phyloP scores from a whole-genome alignment of 2,329 filamentous ascomycete genomes.

The Epichloe glyceriae region DNA sequence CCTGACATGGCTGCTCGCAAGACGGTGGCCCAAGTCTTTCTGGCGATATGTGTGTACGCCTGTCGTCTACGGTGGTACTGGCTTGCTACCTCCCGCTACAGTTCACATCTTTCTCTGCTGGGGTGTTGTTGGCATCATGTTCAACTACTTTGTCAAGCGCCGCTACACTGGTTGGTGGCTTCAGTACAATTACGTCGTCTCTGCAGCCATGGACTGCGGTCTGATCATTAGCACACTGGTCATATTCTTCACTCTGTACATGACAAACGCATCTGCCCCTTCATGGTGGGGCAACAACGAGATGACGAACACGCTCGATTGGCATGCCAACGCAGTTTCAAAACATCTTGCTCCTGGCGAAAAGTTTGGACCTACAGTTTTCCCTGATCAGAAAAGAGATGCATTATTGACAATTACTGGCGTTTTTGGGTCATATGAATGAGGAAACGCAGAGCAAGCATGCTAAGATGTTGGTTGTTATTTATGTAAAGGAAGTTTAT shows the following conservation, averaged over 20 bases:
- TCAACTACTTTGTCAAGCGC: conserved; percentile 55
- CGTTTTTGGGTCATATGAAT: conserved; percentile 2
- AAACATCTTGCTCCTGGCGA: conserved; percentile 27
- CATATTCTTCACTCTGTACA: conserved; percentile 55
- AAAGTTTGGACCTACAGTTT: conserved; percentile 34
- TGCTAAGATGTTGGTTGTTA: not conserved
- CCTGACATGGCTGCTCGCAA: conserved; percentile 48
- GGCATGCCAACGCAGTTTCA: conserved; percentile 28
- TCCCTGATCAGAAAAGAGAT: conserved; percentile 3
- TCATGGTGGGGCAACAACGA: conserved; percentile 50
- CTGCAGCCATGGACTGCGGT: conserved; percentile 57
- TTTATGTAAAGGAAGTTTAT: not conserved
- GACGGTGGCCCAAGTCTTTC: conserved; percentile 45
- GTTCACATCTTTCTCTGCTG: conserved; percentile 60
- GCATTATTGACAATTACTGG: not conserved
- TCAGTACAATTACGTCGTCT: conserved; percentile 66
- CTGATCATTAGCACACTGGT: conserved; percentile 53
- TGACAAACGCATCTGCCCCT: conserved; percentile 42
- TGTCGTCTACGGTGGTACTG: conserved; percentile 53
- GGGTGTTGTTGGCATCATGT: conserved; percentile 53
- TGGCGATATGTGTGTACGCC: conserved; percentile 56
- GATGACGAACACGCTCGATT: conserved; percentile 34
- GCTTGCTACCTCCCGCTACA: conserved; percentile 54
- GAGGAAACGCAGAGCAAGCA: not conserved
- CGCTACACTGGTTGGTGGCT: conserved; percentile 62